Base-by-base conservation (phyloP, 2,329 filamentous ascomycete species). In the Huntiella savannae region DNA sequence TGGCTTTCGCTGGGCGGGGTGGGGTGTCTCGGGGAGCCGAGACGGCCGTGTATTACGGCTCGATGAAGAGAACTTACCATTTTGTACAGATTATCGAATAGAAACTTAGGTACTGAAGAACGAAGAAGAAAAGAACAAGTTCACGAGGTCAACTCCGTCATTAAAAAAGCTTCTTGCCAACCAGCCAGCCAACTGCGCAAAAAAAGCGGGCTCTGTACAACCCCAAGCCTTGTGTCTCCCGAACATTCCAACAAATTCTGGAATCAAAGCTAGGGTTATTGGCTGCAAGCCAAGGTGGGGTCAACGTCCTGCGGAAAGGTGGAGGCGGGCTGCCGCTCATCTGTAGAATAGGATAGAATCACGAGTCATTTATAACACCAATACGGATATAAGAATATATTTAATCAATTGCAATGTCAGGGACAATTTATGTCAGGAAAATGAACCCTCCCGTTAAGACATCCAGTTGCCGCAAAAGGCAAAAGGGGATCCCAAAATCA, bases 191-290 rank as follows among this genome's bases (percentile, higher is more conserved):
- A 34, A 22, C 36, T n/a, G 11, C 19, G 34, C 7, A 33, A 46
- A 46, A 41, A 42, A 36, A 43, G 38, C 33, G 41, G n/a, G 16
- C 35, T 22, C 12, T 39, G 22, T 28, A 28, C 22, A 28, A 28
- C 22, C 13, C 8, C 17, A 41, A 41, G 19, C 19, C 40, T 41
- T 41, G 33, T 41, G 40, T 6, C n/a, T 43, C 28, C 40, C 40
- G 43, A 32, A 40, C 22, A 41, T 52, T 52, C 52, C 40, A 52
- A 49, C 44, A 51, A 42, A 47, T 52, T 53, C 55, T 56, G 51
- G 53, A 56, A 49, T 45, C 45, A 32, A 22, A 28, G 22, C 47
- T 13, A 41, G 40, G 40, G 40, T 41, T 41, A 41, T 11, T n/a
- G 12, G 5, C 6, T 38, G 22, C 8, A 28, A 28, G 8, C 8